Evolutionary conservation across 352 stramenopile genomes (phyloP).

Genomic region (Hyaloperonospora brassicae): DNA sequence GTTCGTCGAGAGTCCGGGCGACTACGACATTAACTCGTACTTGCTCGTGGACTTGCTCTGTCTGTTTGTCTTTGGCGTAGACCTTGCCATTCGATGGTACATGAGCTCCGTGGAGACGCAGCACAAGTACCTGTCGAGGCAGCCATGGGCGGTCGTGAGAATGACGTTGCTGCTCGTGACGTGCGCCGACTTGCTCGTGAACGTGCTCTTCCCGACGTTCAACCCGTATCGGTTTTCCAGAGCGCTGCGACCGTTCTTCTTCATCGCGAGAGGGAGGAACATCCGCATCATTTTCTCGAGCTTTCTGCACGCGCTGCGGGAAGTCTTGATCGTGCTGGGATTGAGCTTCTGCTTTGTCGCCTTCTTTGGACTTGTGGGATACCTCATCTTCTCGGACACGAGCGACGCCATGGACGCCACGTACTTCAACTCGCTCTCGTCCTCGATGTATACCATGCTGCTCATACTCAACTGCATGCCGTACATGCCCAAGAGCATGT

Average conservation of each 20-base stretch:
- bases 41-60: constrained; percentile 59
- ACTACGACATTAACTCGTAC: constrained; percentile 44
- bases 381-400: constrained; percentile 68
- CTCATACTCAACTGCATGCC: constrained; percentile 74
- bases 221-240: constrained; percentile 65
- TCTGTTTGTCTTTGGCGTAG: constrained; percentile 48
- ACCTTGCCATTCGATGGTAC: constrained; percentile 69
- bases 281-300: constrained; percentile 82
- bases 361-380: constrained; percentile 73
- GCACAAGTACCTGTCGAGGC: constrained; percentile 61
- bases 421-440: constrained; percentile 62
- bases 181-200: constrained; percentile 40
- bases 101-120: constrained; percentile 80
- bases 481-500: constrained; percentile 78
- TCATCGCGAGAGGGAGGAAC: constrained; percentile 69
- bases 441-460: constrained; percentile 78
- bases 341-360: constrained; percentile 67
- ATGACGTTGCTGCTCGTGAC: constrained; percentile 52
- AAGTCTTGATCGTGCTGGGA: constrained; percentile 63
- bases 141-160: constrained; percentile 66
- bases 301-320: constrained; percentile 59
- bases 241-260: constrained; percentile 66
- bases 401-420: constrained; percentile 40
- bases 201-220: constrained; percentile 35
- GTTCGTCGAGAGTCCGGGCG: constrained; percentile 52